Evolutionary conservation across 2,329 filamentous ascomycete species (phyloP).

Genomic region (Exophiala dermatitidis): DNA sequence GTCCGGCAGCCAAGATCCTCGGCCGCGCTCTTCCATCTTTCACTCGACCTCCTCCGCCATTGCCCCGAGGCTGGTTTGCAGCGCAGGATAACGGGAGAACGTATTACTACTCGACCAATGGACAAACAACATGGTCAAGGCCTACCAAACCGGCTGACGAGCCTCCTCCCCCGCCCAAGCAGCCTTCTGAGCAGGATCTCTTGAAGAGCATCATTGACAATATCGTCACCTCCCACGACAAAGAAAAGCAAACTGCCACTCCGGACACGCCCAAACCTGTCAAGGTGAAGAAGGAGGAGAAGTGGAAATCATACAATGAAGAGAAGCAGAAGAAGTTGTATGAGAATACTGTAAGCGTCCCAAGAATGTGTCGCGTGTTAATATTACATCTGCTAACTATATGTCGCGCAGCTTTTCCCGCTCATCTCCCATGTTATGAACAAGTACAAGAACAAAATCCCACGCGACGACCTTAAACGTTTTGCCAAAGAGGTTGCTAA

Average conservation of each 20-base stretch:
- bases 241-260: conserved; percentile 43
- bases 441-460: conserved; percentile 79
- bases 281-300: conserved; percentile 44
- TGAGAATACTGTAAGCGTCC: conserved; percentile 70
- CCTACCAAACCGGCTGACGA: conserved; percentile 65
- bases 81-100: conserved; percentile 65
- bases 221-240: conserved; percentile 63
- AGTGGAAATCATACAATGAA: conserved; percentile 45
- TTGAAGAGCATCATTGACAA: conserved; percentile 62
- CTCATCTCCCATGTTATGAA: conserved; percentile 79
- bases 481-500: conserved; percentile 68
- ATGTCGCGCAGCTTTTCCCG: conserved; percentile 59
- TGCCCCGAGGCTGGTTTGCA: conserved; percentile 82
- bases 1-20: conserved; percentile 47
- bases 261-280: conserved; percentile 60
- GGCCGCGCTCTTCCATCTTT: conserved; percentile 53
- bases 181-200: conserved; percentile 67
- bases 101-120: conserved; percentile 79
- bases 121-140: conserved; percentile 72
- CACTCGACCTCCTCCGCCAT: conserved; percentile 48
- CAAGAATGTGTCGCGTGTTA: neutral
- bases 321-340: conserved; percentile 96
- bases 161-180: conserved; percentile 58
- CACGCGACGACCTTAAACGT: conserved; percentile 65
- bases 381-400: conserved; percentile 17